Conservation (phyloP, 345 rosid genomes). For the Salix caprea region DNA sequence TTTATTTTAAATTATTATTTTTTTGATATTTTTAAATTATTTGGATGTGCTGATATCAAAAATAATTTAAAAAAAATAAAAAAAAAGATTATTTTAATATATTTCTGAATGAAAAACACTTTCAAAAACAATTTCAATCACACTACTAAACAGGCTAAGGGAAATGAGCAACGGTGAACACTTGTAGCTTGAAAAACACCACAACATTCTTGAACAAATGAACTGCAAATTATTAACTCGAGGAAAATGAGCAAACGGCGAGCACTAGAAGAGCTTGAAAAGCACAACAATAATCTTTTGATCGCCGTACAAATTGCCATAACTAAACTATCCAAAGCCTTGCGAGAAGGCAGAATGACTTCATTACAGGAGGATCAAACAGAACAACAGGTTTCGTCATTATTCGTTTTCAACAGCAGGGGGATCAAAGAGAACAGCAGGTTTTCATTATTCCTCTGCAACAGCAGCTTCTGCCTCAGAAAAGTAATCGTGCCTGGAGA, state of each 20-base stretch:
- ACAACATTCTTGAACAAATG: neutral
- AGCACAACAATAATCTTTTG: slow-evolving; percentile 5
- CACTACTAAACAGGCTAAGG: no score
- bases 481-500: slow-evolving; percentile 62
- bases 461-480: slow-evolving; percentile 39
- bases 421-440: slow-evolving; percentile 2
- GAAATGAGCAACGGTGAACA: no score
- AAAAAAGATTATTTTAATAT: no score
- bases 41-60: no score
- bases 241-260: no score
- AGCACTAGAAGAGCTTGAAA: neutral
- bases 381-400: slow-evolving; percentile 25
- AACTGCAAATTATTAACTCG: neutral
- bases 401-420: slow-evolving; percentile 44
- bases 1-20: no score
- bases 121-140: no score
- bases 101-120: no score
- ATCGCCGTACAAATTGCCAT: slow-evolving; percentile 6
- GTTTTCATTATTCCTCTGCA: slow-evolving; percentile 47
- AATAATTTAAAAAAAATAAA: no score
- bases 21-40: no score
- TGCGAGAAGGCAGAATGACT: neutral
- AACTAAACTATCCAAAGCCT: slow-evolving; percentile 7
- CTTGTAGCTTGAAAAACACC: slow-evolving; percentile 9
- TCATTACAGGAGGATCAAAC: neutral